Evolutionary conservation across 805 yeast species (phyloP).

Genomic region (Pichia insulana): DNA sequence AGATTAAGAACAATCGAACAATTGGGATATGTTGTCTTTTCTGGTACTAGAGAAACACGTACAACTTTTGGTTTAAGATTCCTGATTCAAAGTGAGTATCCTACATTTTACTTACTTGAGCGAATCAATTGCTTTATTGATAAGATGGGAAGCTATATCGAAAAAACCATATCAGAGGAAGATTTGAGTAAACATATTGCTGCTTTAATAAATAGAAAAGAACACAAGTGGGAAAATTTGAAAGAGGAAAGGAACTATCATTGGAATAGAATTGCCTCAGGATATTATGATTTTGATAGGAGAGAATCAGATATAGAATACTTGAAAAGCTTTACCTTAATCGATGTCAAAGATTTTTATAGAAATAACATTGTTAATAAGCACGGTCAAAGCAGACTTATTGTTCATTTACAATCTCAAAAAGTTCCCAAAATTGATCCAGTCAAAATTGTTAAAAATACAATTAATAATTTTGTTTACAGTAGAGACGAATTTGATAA

Average conservation of each 20-base stretch:
- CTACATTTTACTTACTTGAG: constrained; percentile 63
- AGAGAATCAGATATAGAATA: constrained; percentile 48
- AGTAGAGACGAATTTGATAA: constrained; percentile 21
- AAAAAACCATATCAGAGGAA: constrained; percentile 42
- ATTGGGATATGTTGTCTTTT: constrained; percentile 87
- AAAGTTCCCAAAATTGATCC: constrained; percentile 17
- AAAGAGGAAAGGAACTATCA: constrained; percentile 63
- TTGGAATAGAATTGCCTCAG: constrained; percentile 61
- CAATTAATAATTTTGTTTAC: constrained; percentile 25
- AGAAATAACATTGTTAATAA: constrained; percentile 30
- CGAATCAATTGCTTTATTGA: constrained; percentile 64
- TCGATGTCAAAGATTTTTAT: constrained; percentile 47
- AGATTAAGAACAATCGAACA: constrained; percentile 90
- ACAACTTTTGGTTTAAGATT: constrained; percentile 67
- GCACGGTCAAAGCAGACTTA: constrained; percentile 32
- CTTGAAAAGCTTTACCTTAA: constrained; percentile 43
- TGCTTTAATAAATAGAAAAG: constrained; percentile 56
- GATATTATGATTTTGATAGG: constrained; percentile 68
- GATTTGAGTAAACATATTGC: constrained; percentile 63
- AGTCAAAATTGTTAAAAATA: constrained; percentile 19
- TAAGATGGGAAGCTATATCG: constrained; percentile 33
- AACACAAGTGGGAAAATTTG: constrained; percentile 68
- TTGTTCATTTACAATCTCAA: constrained; percentile 60
- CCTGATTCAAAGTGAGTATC: constrained; percentile 75
- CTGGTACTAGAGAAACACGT: constrained; percentile 60